A percentile compares a stretch with the other conserved stretches of the same genome.
These are phyloP conservation scores for Acidomyces sp. DNA, from an alignment of 495 filamentous ascomycete genomes.

Conservation along the genomic window DNA sequence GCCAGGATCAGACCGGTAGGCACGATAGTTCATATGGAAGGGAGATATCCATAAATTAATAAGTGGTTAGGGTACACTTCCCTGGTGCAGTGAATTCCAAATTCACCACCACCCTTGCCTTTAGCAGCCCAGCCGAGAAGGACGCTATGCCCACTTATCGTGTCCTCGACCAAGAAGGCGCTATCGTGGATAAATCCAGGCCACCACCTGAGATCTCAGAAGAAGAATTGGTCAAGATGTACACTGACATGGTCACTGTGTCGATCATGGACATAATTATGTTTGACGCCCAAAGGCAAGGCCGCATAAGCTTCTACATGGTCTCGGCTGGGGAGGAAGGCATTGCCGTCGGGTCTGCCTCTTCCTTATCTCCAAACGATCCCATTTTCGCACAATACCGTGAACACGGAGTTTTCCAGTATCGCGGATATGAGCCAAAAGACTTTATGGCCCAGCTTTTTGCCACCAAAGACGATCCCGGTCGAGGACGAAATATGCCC, in stretches of 20 bases:
- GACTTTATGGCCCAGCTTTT: slow-evolving; percentile 96
- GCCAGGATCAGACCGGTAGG: slow-evolving; percentile 52
- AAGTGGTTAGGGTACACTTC: slow-evolving; percentile 55
- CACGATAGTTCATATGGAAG: background rate
- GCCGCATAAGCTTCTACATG: slow-evolving; percentile 92
- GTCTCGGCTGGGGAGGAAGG: slow-evolving; percentile 94
- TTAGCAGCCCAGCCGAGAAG: slow-evolving; percentile 51
- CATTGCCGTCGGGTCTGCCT: slow-evolving; percentile 74
- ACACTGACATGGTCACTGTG: slow-evolving; percentile 58
- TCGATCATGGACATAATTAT: slow-evolving; percentile 90
- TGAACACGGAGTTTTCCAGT: slow-evolving; percentile 78
- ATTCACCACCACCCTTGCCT: slow-evolving; percentile 67
- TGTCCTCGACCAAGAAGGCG: slow-evolving; percentile 69
- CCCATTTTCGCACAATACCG: slow-evolving; percentile 92
- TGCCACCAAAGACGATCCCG: slow-evolving; percentile 69
- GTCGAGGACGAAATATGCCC: slow-evolving; percentile 89
- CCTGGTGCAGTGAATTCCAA: slow-evolving; percentile 90
- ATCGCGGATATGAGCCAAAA: slow-evolving; percentile 73
- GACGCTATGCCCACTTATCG: slow-evolving; percentile 77
- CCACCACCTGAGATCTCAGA: slow-evolving; percentile 48
- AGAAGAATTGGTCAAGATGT: slow-evolving; percentile 53
- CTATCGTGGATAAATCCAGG: slow-evolving; percentile 56
- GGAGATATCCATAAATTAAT: slow-evolving; percentile 4
- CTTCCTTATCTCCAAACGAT: slow-evolving; percentile 67
- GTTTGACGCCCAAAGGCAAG: slow-evolving; percentile 75